Conservation (phyloP, 164 flowering plant species). For the Kingdonia uniflora region DNA sequence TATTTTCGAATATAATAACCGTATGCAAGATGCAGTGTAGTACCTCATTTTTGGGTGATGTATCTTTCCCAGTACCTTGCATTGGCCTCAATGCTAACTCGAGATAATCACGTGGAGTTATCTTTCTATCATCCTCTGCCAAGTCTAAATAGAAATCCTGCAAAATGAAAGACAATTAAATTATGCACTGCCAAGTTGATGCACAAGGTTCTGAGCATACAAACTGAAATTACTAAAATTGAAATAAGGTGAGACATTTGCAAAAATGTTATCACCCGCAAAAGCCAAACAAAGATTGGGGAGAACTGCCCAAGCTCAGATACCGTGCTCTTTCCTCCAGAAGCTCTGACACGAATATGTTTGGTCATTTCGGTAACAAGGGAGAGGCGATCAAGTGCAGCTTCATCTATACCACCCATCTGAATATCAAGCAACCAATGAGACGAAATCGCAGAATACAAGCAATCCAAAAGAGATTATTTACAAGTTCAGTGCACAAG, state of each 20-base stretch:
- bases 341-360: conserved; percentile 95
- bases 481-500: no score
- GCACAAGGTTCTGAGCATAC: neutral
- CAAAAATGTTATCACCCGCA: conserved; percentile 50
- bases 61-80: conserved; percentile 70
- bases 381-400: conserved; percentile 95
- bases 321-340: conserved; percentile 73
- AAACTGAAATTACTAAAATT: neutral
- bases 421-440: conserved; percentile 15
- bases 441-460: neutral
- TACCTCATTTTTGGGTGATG: conserved; percentile 91
- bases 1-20: no score
- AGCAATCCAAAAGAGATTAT: neutral
- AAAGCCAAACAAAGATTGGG: conserved; percentile 97
- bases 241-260: neutral
- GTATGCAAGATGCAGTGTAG: no score
- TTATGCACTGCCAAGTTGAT: conserved; percentile 1
- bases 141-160: conserved; percentile 94
- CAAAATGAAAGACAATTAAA: conserved; percentile 5
- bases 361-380: conserved; percentile 99
- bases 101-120: conserved; percentile 96
- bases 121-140: conserved; percentile 72
- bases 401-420: conserved; percentile 99
- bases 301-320: conserved; percentile 97
- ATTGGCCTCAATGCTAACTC: conserved; percentile 90